Evolutionary conservation across 2,329 filamentous ascomycete genomes (phyloP), one percentile per base, ranked within the genome.

Genomic region (Tetracladium maxilliforme): DNA sequence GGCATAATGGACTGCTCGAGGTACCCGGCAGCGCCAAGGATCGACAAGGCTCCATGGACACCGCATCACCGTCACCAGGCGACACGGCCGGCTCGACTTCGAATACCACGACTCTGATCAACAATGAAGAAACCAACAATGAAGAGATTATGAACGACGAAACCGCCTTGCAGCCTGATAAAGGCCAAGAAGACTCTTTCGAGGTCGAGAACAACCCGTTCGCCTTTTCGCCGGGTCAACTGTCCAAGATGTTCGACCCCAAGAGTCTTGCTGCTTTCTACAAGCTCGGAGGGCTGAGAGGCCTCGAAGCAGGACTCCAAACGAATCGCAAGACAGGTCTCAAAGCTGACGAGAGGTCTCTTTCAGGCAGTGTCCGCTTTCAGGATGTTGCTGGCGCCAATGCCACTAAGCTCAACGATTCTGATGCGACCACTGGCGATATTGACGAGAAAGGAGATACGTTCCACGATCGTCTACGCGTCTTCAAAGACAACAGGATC

Each of bases 221-320:
- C 38, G 78, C 75, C 7, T 83, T 74, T 39, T 66, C 71, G 0
- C 74, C 74, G 7, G 80, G 79, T 14, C 77, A 80, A 37, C 52
- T 82, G 38, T 71, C 69, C 33, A 87, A 87, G 51, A 53, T 90
- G 6, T 58, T 84, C 25, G 84, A 86, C 34, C 80, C 81, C 1
- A 90, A 90, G 51, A 84, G 64, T 38, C 56, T 80, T 31, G 59
- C 67, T 15, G 80, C 79, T 5, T 83, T 86, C 33, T 70, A 77
- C 37, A 77, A 77, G 6, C 49, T 90, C 3, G 81, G 81, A 27
- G 81, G 81, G 24, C 45, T 87, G 6, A 54, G 52, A 7, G 81
- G 81, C 3, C 45, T 90, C 12, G 79, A 82, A 40, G 81, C 73
- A 41, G 81, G 81, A 2, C 45, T 90, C 7, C 60, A 71, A 30